Conservation (phyloP, 1,284 basidiomycete genomes). For the Rhodotorula sp. region DNA sequence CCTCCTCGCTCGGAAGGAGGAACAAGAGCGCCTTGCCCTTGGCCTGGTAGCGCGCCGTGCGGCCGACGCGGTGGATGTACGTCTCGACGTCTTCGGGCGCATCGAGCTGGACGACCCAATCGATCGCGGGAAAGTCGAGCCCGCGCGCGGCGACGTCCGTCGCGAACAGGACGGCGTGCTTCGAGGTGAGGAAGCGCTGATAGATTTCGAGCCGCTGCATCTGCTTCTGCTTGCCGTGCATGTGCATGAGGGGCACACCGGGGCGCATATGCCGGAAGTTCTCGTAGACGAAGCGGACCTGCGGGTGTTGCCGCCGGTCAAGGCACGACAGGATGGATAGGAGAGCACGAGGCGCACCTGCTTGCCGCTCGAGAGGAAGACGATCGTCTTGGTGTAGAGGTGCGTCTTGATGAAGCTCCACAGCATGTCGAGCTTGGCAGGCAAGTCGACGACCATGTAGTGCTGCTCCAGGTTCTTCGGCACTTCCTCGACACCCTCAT, state of each 20-base stretch:
- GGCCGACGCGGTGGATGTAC: conserved; percentile 94
- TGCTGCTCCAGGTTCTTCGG: conserved; percentile 82
- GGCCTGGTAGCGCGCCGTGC: conserved; percentile 90
- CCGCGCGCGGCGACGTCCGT: conserved; percentile 98
- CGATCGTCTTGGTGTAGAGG: conserved; percentile 85
- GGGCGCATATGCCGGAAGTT: conserved; percentile 94
- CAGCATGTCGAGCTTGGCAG: conserved; percentile 86
- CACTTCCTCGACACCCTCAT: conserved; percentile 53
- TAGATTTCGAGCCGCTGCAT: conserved; percentile 80
- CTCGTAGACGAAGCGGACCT: conserved; percentile 93
- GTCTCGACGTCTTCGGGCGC: conserved; percentile 97
- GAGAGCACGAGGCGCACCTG: conserved; percentile 58
- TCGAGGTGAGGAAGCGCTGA: conserved; percentile 73
- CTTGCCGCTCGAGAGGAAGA: conserved; percentile 94
- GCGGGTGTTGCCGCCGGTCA: background rate
- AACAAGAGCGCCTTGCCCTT: conserved; percentile 85
- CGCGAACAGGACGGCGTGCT: conserved; percentile 81
- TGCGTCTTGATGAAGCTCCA: conserved; percentile 97
- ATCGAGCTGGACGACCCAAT: conserved; percentile 98
- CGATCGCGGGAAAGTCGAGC: conserved; percentile 92
- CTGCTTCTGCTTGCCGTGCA: conserved; percentile 98
- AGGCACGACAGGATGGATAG: background rate
- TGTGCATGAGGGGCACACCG: conserved; percentile 82
- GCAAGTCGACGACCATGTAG: conserved; percentile 80
- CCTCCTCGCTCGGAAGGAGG: conserved; percentile 85